Percentiles rank a stretch among this genome's conserved stretches.
Conservation (phyloP, 164 flowering plant genomes). For the Vitis riparia region DNA sequence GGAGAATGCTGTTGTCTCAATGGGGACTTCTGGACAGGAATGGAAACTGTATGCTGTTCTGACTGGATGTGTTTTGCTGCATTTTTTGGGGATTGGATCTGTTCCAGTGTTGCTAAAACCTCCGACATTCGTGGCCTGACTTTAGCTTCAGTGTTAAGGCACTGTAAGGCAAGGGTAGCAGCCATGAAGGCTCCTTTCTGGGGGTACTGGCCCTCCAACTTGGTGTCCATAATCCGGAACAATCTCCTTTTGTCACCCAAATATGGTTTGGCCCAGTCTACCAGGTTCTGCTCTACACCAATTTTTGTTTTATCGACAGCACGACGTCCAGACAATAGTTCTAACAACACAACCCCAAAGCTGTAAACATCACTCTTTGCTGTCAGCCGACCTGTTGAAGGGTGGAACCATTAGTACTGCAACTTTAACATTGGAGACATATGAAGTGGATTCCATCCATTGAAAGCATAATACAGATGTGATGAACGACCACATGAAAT, state of each 20-base stretch:
- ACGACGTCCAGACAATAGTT: constrained; percentile 60
- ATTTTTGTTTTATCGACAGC: constrained; percentile 53
- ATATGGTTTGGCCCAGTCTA: constrained; percentile 76
- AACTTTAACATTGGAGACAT: not conserved
- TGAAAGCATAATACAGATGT: not conserved
- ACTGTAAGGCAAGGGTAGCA: constrained; percentile 62
- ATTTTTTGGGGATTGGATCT: constrained; percentile 45
- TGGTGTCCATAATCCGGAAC: constrained; percentile 58
- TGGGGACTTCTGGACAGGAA: constrained; percentile 30
- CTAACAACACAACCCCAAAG: constrained; percentile 76
- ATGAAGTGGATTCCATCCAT: not conserved
- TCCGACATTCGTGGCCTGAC: constrained; percentile 67
- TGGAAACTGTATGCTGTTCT: constrained; percentile 18
- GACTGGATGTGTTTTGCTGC: constrained; percentile 28
- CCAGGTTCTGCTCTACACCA: constrained; percentile 58
- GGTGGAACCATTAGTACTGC: not conserved
- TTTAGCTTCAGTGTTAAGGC: constrained; percentile 58
- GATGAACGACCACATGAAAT: not conserved
- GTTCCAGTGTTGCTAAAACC: constrained; percentile 61
- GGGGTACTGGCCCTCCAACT: constrained; percentile 48
- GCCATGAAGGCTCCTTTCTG: constrained; percentile 66
- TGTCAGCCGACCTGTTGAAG: constrained; percentile 50
- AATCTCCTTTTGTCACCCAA: constrained; percentile 53
- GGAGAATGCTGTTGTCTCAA: constrained; percentile 35
- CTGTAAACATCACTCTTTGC: constrained; percentile 79